Percentiles rank a stretch among this genome's conserved stretches.
Conservation (phyloP, 2,329 filamentous ascomycete species). For the Penicillium sp. region DNA sequence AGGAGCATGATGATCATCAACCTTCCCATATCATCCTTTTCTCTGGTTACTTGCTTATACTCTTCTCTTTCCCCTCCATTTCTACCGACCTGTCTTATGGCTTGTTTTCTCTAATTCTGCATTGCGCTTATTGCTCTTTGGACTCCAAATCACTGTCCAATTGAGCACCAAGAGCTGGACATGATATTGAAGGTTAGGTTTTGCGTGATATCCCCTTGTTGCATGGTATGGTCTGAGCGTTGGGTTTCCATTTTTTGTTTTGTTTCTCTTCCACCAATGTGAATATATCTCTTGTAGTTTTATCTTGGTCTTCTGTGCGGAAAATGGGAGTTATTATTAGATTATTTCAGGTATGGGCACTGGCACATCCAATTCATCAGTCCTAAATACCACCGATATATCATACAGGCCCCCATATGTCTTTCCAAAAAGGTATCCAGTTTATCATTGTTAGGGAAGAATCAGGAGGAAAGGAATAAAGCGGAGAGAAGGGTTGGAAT, state of each 20-base stretch:
- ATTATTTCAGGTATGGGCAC: neutral
- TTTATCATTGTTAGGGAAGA: neutral
- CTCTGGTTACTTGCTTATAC: neutral
- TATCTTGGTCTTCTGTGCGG: conserved; percentile 2
- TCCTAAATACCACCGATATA: neutral
- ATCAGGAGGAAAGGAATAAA: no score
- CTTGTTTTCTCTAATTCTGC: neutral
- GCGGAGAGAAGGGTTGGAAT: no score
- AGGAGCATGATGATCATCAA: neutral
- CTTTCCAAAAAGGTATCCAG: neutral
- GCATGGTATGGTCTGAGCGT: conserved; percentile 24
- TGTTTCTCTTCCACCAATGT: conserved; percentile 16
- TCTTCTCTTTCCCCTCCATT: neutral
- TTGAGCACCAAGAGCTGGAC: conserved; percentile 2
- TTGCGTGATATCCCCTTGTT: conserved; percentile 30
- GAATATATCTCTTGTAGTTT: conserved; percentile 22
- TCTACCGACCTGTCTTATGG: conserved; percentile 1
- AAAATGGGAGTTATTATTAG: conserved; percentile 6
- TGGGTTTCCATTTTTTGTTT: conserved; percentile 13
- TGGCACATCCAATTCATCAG: neutral
- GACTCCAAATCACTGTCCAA: neutral
- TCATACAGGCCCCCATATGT: neutral
- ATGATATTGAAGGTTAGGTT: conserved; percentile 22
- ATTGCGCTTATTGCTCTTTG: neutral
- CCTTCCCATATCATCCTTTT: neutral